These are phyloP conservation scores for Pseudogymnoascus sp. DNA, from an alignment of 2,329 filamentous ascomycete species.

Conservation along the genomic window DNA sequence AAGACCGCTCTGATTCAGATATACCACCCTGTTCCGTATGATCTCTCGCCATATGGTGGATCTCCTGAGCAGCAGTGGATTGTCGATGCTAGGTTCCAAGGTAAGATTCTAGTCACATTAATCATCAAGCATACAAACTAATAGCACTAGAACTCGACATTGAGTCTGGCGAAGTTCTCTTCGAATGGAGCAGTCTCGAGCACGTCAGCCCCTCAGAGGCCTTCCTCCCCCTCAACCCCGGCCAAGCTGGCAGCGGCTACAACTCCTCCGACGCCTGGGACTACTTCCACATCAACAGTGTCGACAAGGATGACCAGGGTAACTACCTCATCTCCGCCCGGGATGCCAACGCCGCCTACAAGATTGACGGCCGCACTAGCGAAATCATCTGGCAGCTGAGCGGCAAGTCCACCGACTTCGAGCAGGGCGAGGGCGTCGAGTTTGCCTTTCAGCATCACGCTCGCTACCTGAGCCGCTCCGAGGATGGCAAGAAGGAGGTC, in stretches of 20 bases:
- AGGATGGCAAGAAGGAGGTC: slow-evolving; percentile 13
- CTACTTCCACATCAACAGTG: slow-evolving; percentile 29
- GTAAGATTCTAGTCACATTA: slow-evolving; percentile 24
- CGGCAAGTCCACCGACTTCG: slow-evolving; percentile 37
- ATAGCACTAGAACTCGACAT: slow-evolving; percentile 20
- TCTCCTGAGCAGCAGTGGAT: slow-evolving; percentile 45
- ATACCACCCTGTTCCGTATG: slow-evolving; percentile 40
- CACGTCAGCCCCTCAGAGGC: slow-evolving; percentile 39
- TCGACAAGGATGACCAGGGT: slow-evolving; percentile 32
- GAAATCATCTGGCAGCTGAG: slow-evolving; percentile 41
- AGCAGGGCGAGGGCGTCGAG: slow-evolving; percentile 33
- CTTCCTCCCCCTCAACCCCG: slow-evolving; percentile 38
- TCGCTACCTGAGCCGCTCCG: slow-evolving; percentile 28
- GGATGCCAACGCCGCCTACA: slow-evolving; percentile 38
- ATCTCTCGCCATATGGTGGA: slow-evolving; percentile 39
- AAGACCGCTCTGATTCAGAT: slow-evolving; percentile 45
- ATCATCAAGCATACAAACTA: slow-evolving; percentile 18
- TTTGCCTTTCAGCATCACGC: slow-evolving; percentile 45
- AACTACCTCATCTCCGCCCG: slow-evolving; percentile 42
- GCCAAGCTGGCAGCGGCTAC: slow-evolving; percentile 33
- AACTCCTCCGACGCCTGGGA: slow-evolving; percentile 35
- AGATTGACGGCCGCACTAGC: slow-evolving; percentile 37
- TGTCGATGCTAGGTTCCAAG: slow-evolving; percentile 45
- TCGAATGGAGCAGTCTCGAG: slow-evolving; percentile 51
- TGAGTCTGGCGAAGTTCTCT: slow-evolving; percentile 45